Evolutionary conservation across 2,329 filamentous ascomycete species (phyloP).

Genomic region (Verticillium klebahnii): DNA sequence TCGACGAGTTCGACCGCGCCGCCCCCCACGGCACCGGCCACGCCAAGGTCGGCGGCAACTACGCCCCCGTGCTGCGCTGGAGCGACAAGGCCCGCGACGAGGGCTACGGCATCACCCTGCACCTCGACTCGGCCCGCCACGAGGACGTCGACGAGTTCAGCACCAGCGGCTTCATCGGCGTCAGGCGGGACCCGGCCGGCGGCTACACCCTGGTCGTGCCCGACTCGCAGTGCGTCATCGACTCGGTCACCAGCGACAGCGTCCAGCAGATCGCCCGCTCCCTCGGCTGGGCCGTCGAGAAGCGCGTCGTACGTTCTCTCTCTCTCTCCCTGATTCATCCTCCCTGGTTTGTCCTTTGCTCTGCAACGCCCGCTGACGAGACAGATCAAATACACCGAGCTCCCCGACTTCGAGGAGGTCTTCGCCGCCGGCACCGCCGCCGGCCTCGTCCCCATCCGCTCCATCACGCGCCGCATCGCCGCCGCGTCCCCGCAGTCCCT

Average conservation of each 20-base stretch:
- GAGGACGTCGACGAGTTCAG: slow-evolving; percentile 94
- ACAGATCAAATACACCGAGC: slow-evolving; percentile 60
- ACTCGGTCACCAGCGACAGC: slow-evolving; percentile 78
- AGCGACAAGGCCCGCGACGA: slow-evolving; percentile 74
- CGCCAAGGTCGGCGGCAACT: slow-evolving; percentile 95
- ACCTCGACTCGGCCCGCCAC: slow-evolving; percentile 80
- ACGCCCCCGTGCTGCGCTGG: slow-evolving; percentile 84
- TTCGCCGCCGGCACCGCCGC: slow-evolving; percentile 91
- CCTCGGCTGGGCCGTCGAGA: slow-evolving; percentile 83
- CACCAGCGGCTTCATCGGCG: slow-evolving; percentile 88
- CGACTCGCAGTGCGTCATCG: slow-evolving; percentile 81
- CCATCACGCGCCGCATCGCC: slow-evolving; percentile 65
- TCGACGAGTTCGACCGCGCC: slow-evolving; percentile 90
- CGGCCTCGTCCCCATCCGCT: slow-evolving; percentile 84
- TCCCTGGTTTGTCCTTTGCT: neutral
- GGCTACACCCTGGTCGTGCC: slow-evolving; percentile 76
- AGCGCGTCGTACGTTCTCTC: slow-evolving; percentile 51
- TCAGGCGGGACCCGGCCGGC: slow-evolving; percentile 45
- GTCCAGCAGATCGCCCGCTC: slow-evolving; percentile 69
- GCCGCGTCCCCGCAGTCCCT: slow-evolving; percentile 34
- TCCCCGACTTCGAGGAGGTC: slow-evolving; percentile 61
- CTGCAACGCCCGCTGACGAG: neutral
- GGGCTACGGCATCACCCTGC: slow-evolving; percentile 91
- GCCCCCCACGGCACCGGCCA: slow-evolving; percentile 87
- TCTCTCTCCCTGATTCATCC: neutral